Evolutionary conservation across 2,329 filamentous ascomycete species (phyloP).

Genomic region (Cladosporium velox): DNA sequence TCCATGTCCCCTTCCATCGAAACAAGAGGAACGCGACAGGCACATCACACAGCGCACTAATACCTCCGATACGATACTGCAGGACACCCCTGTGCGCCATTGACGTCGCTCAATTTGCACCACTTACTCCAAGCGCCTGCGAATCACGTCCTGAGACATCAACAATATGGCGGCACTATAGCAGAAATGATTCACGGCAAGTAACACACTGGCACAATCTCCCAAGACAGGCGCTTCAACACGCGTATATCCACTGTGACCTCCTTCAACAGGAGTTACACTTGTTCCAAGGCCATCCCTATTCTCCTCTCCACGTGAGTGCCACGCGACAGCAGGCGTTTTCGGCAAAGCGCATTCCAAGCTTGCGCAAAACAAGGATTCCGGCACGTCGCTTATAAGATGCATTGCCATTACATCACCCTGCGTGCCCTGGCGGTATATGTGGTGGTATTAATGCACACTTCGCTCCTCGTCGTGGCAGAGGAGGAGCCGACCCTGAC

Average conservation of each 20-base stretch:
- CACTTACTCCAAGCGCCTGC: neutral
- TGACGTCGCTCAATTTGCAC: slow-evolving; percentile 15
- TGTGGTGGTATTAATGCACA: slow-evolving; percentile 22
- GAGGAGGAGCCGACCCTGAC: slow-evolving; percentile 27
- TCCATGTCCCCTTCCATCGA: neutral
- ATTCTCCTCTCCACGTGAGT: slow-evolving; percentile 2
- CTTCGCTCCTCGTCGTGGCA: slow-evolving; percentile 18
- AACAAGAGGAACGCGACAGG: neutral
- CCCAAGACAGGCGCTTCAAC: slow-evolving; percentile 1
- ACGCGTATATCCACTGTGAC: neutral
- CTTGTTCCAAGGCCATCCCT: neutral
- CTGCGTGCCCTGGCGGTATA: slow-evolving; percentile 26
- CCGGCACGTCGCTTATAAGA: slow-evolving; percentile 17
- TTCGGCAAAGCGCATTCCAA: slow-evolving; percentile 12
- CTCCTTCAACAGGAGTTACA: slow-evolving; percentile 6
- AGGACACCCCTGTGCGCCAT: slow-evolving; percentile 14
- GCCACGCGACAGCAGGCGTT: slow-evolving; percentile 3
- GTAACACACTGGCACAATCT: neutral
- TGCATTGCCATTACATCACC: slow-evolving; percentile 22
- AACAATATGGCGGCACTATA: neutral
- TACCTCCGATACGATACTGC: too few relatives aligned
- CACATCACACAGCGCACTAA: neutral
- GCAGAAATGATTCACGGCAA: slow-evolving; percentile 1
- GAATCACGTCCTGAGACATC: neutral
- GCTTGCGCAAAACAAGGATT: slow-evolving; percentile 14